Evolutionary conservation across 306 rosid species (phyloP).

Genomic region (Chamaecrista fasciculata): DNA sequence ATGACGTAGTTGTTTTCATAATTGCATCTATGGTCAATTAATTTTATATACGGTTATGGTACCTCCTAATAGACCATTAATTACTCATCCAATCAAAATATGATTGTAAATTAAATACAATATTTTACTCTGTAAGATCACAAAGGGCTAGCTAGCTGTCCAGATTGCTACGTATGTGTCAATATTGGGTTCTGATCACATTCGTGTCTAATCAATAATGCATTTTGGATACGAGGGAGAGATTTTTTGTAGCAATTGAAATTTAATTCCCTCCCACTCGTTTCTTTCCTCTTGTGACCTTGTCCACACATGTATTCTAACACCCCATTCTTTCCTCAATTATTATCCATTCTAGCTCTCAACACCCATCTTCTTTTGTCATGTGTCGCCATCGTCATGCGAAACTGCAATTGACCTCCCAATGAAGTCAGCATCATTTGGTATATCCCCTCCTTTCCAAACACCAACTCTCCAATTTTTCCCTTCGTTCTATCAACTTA

Average conservation of each 20-base stretch:
- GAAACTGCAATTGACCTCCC: background rate
- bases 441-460: background rate
- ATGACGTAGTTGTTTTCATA: constrained; percentile 35
- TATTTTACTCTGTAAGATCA: constrained; percentile 14
- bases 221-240: background rate
- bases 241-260: background rate
- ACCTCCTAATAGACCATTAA: constrained; percentile 23
- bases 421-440: background rate
- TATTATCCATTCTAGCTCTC: background rate
- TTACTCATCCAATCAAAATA: constrained; percentile 11
- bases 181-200: background rate
- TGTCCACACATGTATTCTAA: background rate
- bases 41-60: constrained; percentile 23
- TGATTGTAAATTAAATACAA: constrained; percentile 20
- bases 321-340: background rate
- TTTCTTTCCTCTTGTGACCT: background rate
- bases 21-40: constrained; percentile 34
- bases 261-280: background rate
- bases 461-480: no score
- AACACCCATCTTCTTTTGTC: constrained; percentile 5
- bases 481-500: background rate
- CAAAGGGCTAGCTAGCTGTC: constrained; percentile 10
- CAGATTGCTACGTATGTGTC: background rate
- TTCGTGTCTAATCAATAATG: background rate
- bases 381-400: constrained; percentile 1